phyloP scores from a whole-genome alignment of 116 monocot species.

The Phalaenopsis hybrid region DNA sequence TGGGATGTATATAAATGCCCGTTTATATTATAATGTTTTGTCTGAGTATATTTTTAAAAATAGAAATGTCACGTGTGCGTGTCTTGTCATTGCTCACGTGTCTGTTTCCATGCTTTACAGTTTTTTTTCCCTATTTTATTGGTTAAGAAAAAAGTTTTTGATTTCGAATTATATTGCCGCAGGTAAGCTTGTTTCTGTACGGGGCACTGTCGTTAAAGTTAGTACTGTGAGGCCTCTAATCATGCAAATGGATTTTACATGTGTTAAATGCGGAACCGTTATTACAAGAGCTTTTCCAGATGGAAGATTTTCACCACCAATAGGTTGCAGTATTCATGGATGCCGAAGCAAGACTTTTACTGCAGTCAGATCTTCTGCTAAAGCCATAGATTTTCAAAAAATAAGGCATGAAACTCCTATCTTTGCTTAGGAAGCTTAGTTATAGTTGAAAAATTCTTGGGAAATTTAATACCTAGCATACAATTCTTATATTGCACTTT shows the following conservation, averaged over 20 bases:
- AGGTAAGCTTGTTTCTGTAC: slow-evolving; percentile 88
- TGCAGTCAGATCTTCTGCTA: slow-evolving; percentile 73
- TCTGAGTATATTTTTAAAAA: background rate
- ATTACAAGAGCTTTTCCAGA: slow-evolving; percentile 58
- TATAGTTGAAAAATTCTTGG: slow-evolving; percentile 2
- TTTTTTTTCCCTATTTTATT: background rate
- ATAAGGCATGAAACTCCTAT: slow-evolving; percentile 51
- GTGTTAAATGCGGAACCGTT: slow-evolving; percentile 58
- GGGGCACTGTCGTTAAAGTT: slow-evolving; percentile 78
- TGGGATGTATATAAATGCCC: slow-evolving; percentile 64
- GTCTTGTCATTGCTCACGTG: too few relatives aligned
- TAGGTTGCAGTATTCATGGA: slow-evolving; percentile 58
- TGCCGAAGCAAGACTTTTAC: slow-evolving; percentile 80
- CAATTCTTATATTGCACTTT: too few relatives aligned
- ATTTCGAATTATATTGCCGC: slow-evolving; percentile 10
- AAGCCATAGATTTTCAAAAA: slow-evolving; percentile 91
- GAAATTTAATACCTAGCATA: too few relatives aligned
- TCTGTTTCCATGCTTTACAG: too few relatives aligned
- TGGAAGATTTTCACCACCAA: slow-evolving; percentile 87
- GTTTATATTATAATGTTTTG: slow-evolving; percentile 19
- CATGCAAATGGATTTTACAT: slow-evolving; percentile 59
- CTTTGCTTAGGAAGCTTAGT: background rate
- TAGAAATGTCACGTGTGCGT: too few relatives aligned
- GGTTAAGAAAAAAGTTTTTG: background rate
- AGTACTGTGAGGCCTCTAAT: slow-evolving; percentile 83